Evolutionary conservation across 192 early-diverging fungal genomes (phyloP).

Genomic region (Coemansia asiatica): DNA sequence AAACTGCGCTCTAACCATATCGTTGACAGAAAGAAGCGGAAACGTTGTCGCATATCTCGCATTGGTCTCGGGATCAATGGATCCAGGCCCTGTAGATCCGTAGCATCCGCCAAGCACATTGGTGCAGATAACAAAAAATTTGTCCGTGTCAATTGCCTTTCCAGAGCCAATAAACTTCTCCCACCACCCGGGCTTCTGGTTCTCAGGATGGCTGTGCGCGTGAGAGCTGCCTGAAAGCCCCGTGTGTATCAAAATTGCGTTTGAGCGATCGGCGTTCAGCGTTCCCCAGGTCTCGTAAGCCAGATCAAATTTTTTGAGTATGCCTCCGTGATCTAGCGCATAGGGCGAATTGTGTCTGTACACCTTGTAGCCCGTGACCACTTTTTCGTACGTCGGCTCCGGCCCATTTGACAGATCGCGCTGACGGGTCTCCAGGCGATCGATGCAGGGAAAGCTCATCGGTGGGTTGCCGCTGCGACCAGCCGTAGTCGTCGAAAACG

Average conservation of each 20-base stretch:
- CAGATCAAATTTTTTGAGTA: conserved; percentile 72
- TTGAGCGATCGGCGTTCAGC: conserved; percentile 74
- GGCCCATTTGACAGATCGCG: conserved; percentile 68
- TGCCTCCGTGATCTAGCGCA: conserved; percentile 78
- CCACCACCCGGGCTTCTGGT: conserved; percentile 91
- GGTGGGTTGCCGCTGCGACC: conserved; percentile 57
- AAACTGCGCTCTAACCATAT: conserved; percentile 97
- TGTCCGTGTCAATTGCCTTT: conserved; percentile 84
- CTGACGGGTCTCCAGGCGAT: conserved; percentile 61
- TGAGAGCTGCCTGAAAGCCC: conserved; percentile 90
- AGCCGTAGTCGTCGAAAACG: not conserved
- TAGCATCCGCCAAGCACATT: conserved; percentile 97
- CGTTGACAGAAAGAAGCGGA: conserved; percentile 89
- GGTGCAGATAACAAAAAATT: conserved; percentile 93
- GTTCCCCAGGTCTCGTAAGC: conserved; percentile 98
- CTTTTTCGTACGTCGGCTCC: conserved; percentile 80
- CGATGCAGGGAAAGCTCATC: conserved; percentile 75
- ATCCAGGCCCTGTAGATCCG: conserved; percentile 89
- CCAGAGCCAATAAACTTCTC: conserved; percentile 96
- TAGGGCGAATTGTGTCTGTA: conserved; percentile 70
- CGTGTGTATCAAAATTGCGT: conserved; percentile 93
- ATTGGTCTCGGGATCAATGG: conserved; percentile 72
- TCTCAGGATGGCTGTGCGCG: conserved; percentile 81
- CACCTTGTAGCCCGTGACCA: conserved; percentile 71
- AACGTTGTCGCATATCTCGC: conserved; percentile 86